Evolutionary conservation across 1,139 yeast genomes (phyloP).

Genomic region (Meyerozyma elateridarum): DNA sequence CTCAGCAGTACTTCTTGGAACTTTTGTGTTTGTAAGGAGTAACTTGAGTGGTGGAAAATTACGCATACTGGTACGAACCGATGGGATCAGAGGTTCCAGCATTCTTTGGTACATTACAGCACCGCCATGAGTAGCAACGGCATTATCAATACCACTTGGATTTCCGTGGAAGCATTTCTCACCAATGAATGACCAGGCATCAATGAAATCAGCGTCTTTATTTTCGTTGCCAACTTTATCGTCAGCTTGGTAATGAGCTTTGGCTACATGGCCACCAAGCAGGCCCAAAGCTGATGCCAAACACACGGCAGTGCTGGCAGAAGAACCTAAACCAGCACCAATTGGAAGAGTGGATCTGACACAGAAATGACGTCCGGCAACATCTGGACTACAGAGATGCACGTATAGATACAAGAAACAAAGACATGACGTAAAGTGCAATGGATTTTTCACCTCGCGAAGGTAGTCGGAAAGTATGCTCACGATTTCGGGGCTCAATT

Average conservation of each 20-base stretch:
- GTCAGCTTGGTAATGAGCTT: slow-evolving; percentile 23
- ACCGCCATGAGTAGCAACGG: slow-evolving; percentile 94
- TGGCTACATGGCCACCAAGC: slow-evolving; percentile 51
- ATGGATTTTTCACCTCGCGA: slow-evolving; percentile 41
- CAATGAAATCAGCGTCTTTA: slow-evolving; percentile 56
- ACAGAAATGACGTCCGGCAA: slow-evolving; percentile 53
- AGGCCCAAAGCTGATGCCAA: slow-evolving; percentile 69
- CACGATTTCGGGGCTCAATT: slow-evolving; percentile 58
- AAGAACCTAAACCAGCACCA: slow-evolving; percentile 96
- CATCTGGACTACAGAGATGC: slow-evolving; percentile 45
- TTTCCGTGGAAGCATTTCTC: slow-evolving; percentile 96
- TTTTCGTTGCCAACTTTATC: slow-evolving; percentile 33
- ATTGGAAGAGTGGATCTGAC: slow-evolving; percentile 85
- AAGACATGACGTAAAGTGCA: slow-evolving; percentile 78
- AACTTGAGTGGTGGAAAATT: slow-evolving; percentile 73
- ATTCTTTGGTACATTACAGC: slow-evolving; percentile 84
- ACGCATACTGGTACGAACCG: slow-evolving; percentile 60
- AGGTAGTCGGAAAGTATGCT: slow-evolving; percentile 44
- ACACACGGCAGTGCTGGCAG: slow-evolving; percentile 88
- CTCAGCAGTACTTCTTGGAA: slow-evolving; percentile 82
- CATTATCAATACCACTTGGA: slow-evolving; percentile 96
- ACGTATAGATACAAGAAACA: slow-evolving; percentile 78
- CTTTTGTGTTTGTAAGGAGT: slow-evolving; percentile 76
- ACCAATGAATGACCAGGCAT: slow-evolving; percentile 87
- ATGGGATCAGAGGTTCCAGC: slow-evolving; percentile 47